Conservation (phyloP, 2,329 filamentous ascomycete species). For the Macrophomina phaseolina region DNA sequence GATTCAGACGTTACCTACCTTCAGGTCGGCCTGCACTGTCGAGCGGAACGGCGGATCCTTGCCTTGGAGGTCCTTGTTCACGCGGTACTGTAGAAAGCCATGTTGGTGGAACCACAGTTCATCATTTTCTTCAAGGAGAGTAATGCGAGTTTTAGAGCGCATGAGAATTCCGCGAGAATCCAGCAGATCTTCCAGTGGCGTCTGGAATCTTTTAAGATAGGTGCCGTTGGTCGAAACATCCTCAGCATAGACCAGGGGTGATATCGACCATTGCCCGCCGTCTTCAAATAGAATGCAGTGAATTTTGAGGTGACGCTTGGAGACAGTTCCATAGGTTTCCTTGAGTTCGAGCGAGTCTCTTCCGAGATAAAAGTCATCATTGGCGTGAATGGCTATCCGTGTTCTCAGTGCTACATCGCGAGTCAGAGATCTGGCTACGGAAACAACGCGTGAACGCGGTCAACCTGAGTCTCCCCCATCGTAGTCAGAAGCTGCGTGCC, state of each 20-base stretch:
- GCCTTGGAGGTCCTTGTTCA: not conserved
- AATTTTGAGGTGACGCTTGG: constrained; percentile 53
- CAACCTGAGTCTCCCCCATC: constrained; percentile 22
- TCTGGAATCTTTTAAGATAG: constrained; percentile 40
- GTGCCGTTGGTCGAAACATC: constrained; percentile 54
- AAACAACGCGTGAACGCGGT: not conserved
- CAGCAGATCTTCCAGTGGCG: constrained; percentile 28
- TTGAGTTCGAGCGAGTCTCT: constrained; percentile 32
- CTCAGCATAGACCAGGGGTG: constrained; percentile 55
- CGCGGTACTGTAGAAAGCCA: constrained; percentile 38
- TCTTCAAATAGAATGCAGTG: constrained; percentile 54
- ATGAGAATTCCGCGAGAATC: constrained; percentile 38
- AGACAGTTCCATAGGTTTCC: constrained; percentile 41
- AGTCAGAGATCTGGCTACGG: not conserved
- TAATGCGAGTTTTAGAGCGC: constrained; percentile 40
- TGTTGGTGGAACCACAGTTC: constrained; percentile 42
- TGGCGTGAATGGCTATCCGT: constrained; percentile 34
- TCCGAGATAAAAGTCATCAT: constrained; percentile 45
- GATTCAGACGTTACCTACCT: not conserved
- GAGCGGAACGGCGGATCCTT: not conserved
- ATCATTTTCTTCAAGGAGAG: constrained; percentile 53
- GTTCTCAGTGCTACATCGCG: not conserved
- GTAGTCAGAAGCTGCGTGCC: constrained; percentile 15
- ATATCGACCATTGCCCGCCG: constrained; percentile 34
- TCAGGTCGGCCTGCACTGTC: constrained; percentile 2